Conservation (phyloP, 2,329 filamentous ascomycete genomes). For the Penicillium sp. region DNA sequence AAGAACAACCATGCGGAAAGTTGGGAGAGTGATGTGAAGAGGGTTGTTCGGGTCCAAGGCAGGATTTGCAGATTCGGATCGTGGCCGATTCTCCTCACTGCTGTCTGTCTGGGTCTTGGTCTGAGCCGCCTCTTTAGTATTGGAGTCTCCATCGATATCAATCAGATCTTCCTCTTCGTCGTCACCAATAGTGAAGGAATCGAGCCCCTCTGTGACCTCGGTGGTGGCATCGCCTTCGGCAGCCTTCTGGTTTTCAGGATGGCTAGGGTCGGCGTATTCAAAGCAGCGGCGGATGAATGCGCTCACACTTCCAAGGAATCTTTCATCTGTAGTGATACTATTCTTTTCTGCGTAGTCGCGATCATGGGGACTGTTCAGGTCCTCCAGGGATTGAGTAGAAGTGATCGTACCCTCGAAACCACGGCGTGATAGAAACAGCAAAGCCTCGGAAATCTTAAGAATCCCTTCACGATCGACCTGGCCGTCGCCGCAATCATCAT, state of each 20-base stretch:
- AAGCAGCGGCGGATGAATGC: constrained; percentile 96
- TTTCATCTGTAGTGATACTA: constrained; percentile 70
- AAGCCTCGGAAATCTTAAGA: constrained; percentile 85
- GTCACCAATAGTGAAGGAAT: constrained; percentile 74
- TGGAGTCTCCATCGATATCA: constrained; percentile 38
- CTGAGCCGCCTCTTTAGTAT: constrained; percentile 24
- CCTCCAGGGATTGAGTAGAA: constrained; percentile 60
- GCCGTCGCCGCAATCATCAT: constrained; percentile 89
- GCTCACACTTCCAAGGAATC: constrained; percentile 87
- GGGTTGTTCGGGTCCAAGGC: constrained; percentile 92
- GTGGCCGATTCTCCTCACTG: constrained; percentile 53
- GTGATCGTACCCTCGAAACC: constrained; percentile 75
- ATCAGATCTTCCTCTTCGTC: constrained; percentile 56
- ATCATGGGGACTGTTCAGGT: constrained; percentile 46
- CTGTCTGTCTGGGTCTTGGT: constrained; percentile 15
- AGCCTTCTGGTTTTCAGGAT: constrained; percentile 59
- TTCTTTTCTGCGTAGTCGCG: constrained; percentile 38
- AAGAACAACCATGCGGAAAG: constrained; percentile 97
- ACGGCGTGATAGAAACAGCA: constrained; percentile 86
- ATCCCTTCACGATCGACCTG: constrained; percentile 95
- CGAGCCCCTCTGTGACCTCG: constrained; percentile 43
- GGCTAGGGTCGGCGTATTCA: constrained; percentile 94
- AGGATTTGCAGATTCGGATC: constrained; percentile 77
- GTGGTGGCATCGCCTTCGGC: constrained; percentile 30
- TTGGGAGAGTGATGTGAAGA: constrained; percentile 91